A percentile compares a stretch with the other conserved stretches of the same genome.
phyloP scores from a whole-genome alignment of 805 yeast species.

The Lipomyces yamanashiensis region DNA sequence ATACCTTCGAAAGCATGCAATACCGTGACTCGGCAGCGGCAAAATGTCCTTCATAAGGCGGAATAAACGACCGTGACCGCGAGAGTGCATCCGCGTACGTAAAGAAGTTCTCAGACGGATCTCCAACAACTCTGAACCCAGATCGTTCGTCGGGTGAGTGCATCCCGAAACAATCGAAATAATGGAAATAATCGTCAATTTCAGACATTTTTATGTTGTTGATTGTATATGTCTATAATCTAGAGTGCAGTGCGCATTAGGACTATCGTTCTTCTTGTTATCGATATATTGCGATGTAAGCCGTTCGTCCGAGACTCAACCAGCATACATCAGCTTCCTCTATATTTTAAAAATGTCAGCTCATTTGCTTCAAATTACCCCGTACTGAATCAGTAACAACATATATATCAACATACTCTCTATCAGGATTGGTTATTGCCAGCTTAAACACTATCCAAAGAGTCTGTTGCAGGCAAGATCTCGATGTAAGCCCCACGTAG shows the following conservation, averaged over 20 bases:
- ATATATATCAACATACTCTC: too few relatives aligned
- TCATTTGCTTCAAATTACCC: too few relatives aligned
- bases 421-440: too few relatives aligned
- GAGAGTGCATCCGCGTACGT: constrained; percentile 5
- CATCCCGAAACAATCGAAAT: constrained; percentile 8
- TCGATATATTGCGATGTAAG: neutral
- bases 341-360: too few relatives aligned
- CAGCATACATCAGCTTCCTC: neutral
- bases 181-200: constrained; percentile 11
- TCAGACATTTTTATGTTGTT: neutral
- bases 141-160: constrained; percentile 8
- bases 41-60: constrained; percentile 10
- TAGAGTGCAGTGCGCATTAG: too few relatives aligned
- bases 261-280: too few relatives aligned
- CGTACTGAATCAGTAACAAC: too few relatives aligned
- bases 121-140: constrained; percentile 5
- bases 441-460: too few relatives aligned
- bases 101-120: constrained; percentile 5
- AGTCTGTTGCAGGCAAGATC: too few relatives aligned
- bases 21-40: constrained; percentile 12
- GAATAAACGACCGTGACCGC: constrained; percentile 7
- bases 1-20: constrained; percentile 9
- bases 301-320: neutral
- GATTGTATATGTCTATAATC: neutral
- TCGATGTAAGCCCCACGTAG: too few relatives aligned